Percentiles rank a stretch among this genome's conserved stretches.
Evolutionary conservation across 2,329 filamentous ascomycete species (phyloP).

Genomic region (Exophiala xenobiotica): DNA sequence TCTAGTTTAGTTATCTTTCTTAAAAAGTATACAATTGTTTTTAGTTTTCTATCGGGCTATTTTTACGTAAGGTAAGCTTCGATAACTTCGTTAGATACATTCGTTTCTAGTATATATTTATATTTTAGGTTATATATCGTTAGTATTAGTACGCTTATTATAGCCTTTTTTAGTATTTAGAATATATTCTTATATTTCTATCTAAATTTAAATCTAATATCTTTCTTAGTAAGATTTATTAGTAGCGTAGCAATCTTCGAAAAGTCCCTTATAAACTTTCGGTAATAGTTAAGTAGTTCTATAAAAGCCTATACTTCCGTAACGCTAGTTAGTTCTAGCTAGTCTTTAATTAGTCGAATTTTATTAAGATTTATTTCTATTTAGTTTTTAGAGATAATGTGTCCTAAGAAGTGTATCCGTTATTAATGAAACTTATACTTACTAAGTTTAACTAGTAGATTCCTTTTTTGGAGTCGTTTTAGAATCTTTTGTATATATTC

Average conservation of each 20-base stretch:
- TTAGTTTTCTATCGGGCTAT: conserved; percentile 8
- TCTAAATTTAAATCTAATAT: conserved; percentile 3
- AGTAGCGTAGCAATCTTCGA: conserved; percentile 26
- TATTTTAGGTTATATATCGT: conserved; percentile 17
- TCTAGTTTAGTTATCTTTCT: not conserved
- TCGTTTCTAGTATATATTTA: conserved; percentile 15
- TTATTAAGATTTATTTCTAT: conserved; percentile 31
- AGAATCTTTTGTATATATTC: conserved; percentile 28
- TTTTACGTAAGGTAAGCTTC: too few relatives aligned
- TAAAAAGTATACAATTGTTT: not conserved
- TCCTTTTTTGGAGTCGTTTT: not conserved
- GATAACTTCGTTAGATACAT: conserved; percentile 20
- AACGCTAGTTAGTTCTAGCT: conserved; percentile 18
- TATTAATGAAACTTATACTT: conserved; percentile 37
- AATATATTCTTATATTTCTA: conserved; percentile 1
- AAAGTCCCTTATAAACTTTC: conserved; percentile 27
- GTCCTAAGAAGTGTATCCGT: conserved; percentile 35
- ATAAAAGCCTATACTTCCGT: conserved; percentile 16
- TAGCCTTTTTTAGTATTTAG: conserved; percentile 14
- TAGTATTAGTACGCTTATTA: conserved; percentile 18
- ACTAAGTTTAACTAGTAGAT: conserved; percentile 25
- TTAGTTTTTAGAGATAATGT: conserved; percentile 31
- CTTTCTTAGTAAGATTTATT: conserved; percentile 19
- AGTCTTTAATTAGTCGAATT: conserved; percentile 32
- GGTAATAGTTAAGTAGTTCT: conserved; percentile 33